These are phyloP conservation scores for Ogataea pilisensis DNA, from an alignment of 805 yeast genomes.

Conservation along the genomic window DNA sequence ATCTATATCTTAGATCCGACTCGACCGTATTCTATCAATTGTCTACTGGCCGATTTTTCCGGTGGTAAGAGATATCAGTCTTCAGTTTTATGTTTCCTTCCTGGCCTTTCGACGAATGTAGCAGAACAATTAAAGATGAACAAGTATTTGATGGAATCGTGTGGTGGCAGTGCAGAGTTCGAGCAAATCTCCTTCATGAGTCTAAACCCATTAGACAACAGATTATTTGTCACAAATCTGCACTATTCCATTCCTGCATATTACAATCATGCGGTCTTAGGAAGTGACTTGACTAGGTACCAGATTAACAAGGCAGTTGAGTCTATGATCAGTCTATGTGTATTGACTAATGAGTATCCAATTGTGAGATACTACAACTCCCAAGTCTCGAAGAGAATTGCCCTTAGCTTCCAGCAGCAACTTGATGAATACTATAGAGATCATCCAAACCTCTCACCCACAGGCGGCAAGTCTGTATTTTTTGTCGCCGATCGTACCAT, in stretches of 20 bases:
- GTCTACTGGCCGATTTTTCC: constrained; percentile 71
- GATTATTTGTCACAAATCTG: constrained; percentile 64
- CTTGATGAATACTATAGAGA: constrained; percentile 73
- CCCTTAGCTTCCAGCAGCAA: constrained; percentile 62
- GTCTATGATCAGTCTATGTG: constrained; percentile 66
- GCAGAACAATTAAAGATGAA: constrained; percentile 12
- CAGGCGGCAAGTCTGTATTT: constrained; percentile 48
- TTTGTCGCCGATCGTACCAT: constrained; percentile 78
- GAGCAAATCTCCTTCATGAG: constrained; percentile 39
- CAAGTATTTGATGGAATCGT: constrained; percentile 18
- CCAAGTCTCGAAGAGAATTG: constrained; percentile 51
- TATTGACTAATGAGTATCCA: constrained; percentile 84
- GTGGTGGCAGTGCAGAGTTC: constrained; percentile 11
- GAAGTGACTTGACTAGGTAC: constrained; percentile 54
- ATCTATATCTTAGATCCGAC: constrained; percentile 71
- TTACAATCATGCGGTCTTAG: constrained; percentile 64
- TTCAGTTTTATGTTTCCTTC: constrained; percentile 71
- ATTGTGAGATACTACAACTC: constrained; percentile 69
- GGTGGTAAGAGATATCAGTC: constrained; percentile 68
- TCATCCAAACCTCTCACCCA: constrained; percentile 62
- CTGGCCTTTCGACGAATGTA: constrained; percentile 39
- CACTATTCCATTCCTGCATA: constrained; percentile 64
- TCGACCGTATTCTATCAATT: constrained; percentile 59
- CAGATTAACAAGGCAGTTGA: constrained; percentile 59
- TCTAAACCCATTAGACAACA: constrained; percentile 63